Evolutionary conservation across 495 filamentous ascomycete species (phyloP), one percentile per base, ranked within the genome.

Genomic region (Aspergillus ellipticus): DNA sequence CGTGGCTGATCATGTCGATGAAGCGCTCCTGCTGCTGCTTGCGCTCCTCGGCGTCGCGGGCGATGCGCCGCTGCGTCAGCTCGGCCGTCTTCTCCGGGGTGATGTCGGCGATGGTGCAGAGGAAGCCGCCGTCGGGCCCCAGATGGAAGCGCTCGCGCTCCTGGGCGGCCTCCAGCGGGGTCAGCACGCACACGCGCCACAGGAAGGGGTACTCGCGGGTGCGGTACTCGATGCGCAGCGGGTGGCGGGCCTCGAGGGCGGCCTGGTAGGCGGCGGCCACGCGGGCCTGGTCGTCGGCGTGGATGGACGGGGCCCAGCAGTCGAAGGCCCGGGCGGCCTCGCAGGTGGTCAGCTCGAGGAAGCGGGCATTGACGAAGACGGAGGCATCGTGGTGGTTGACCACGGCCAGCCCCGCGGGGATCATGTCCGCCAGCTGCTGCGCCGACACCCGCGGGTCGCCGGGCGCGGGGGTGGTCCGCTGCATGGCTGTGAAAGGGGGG

Each of bases 1-100:
- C 90, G 61, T 96, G 90, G 57, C 86, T 90, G 6, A 88, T 92
- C 58, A 91, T 93, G 66, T 93, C 89, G 62, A 94, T 92, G 67
- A 93, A 95, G 56, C 90, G 91, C 63, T 93, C 85, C 58, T 88
- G 85, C 55, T 87, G 82, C 33, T 81, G 72, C 64, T 89, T 88
- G 41, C 81, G 77, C 55, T 85, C 83, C 47, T 87, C 78, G 5
- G 83, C 87, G 63, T 84, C 85, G 58, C 81, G 74, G 28, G 84
- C 83, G 59, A 82, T 76, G 50, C 84, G 82, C 59, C 82, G 81
- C 55, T 86, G 80, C 41, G 67, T 47, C 46, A 74, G 21, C 49
- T 80, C 76, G 1, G 76, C 73, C 55, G 62, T 73, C 54, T 79
- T 80, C 28, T 80, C 69, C 33, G 65, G 58, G 49, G 73, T 79